Evolutionary conservation across 163 green algal genomes (phyloP).

Genomic region (Trebouxiophyceae sp.): DNA sequence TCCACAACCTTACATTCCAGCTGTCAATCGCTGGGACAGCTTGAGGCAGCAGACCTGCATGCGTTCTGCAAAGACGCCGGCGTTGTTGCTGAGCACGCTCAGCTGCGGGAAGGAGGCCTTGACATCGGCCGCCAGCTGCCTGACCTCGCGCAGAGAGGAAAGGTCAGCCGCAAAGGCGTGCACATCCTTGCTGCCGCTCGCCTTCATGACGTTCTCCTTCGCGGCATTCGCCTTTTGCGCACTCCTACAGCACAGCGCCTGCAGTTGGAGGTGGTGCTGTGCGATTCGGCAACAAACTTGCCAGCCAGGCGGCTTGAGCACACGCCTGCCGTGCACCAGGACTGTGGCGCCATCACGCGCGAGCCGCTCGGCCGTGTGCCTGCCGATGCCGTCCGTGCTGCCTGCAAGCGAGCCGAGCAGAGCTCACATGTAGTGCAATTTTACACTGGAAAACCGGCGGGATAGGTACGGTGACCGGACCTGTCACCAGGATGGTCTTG

Average conservation of each 20-base stretch:
- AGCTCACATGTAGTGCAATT: not conserved
- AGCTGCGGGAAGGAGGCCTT: conserved; percentile 20
- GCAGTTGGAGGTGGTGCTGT: not conserved
- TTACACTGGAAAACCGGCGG: not conserved
- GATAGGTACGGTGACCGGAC: not conserved
- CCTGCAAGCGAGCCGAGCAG: not conserved
- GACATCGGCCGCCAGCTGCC: conserved; percentile 34
- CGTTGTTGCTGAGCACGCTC: conserved; percentile 49
- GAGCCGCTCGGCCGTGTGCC: conserved; percentile 37
- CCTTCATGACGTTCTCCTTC: conserved; percentile 4
- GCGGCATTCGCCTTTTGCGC: conserved; percentile 11
- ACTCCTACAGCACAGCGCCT: conserved; percentile 2
- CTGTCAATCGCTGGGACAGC: not conserved
- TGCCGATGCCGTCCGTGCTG: conserved; percentile 47
- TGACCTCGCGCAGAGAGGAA: conserved; percentile 26
- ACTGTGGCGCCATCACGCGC: conserved; percentile 27
- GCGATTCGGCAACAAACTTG: not conserved
- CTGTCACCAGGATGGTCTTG: not conserved
- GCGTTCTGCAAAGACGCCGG: conserved; percentile 19
- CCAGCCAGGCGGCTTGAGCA: not conserved
- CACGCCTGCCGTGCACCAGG: conserved; percentile 35
- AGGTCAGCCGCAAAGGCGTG: conserved; percentile 34
- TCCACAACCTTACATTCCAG: not conserved
- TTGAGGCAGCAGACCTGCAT: not conserved
- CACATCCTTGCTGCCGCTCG: conserved; percentile 2